phyloP scores from a whole-genome alignment of 129 eudicot species.

The Scalesia atractyloides region DNA sequence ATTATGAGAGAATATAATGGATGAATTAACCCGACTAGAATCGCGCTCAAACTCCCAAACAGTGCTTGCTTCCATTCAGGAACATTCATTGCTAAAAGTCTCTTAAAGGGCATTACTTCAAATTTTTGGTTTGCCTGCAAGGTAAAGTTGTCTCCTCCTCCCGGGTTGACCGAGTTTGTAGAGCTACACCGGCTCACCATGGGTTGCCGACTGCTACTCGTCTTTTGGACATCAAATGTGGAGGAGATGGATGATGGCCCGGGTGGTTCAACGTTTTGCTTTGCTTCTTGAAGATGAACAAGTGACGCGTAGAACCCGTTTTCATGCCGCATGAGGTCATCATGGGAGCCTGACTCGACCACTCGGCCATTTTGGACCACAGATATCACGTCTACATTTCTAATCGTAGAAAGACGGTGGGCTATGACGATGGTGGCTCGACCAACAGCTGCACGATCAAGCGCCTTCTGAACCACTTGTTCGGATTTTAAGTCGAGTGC shows the following conservation, averaged over 20 bases:
- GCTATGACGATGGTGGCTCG: slow-evolving; percentile 90
- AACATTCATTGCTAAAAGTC: slow-evolving; percentile 77
- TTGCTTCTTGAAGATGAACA: slow-evolving; percentile 66
- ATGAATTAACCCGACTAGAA: slow-evolving; percentile 76
- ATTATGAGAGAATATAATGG: slow-evolving; percentile 77
- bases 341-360: slow-evolving; percentile 76
- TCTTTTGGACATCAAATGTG: slow-evolving; percentile 37
- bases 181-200: slow-evolving; percentile 69
- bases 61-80: slow-evolving; percentile 91
- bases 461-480: slow-evolving; percentile 88
- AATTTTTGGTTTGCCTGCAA: slow-evolving; percentile 32
- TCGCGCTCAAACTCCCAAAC: slow-evolving; percentile 60
- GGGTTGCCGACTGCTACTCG: slow-evolving; percentile 64
- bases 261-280: slow-evolving; percentile 26
- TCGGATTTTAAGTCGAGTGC: slow-evolving; percentile 94
- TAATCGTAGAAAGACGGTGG: slow-evolving; percentile 89
- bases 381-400: slow-evolving; percentile 72
- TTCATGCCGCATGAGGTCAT: slow-evolving; percentile 54
- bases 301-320: slow-evolving; percentile 71
- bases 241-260: slow-evolving; percentile 34
- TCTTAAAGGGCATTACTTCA: slow-evolving; percentile 66
- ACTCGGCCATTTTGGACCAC: slow-evolving; percentile 79
- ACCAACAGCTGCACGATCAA: slow-evolving; percentile 78
- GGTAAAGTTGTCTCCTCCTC: slow-evolving; percentile 21
- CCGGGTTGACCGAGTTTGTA: slow-evolving; percentile 46